Percentiles rank a stretch among this genome's conserved stretches.
phyloP scores from a whole-genome alignment of 129 eudicot species.

The Rutidosis leptorrhynchoides region DNA sequence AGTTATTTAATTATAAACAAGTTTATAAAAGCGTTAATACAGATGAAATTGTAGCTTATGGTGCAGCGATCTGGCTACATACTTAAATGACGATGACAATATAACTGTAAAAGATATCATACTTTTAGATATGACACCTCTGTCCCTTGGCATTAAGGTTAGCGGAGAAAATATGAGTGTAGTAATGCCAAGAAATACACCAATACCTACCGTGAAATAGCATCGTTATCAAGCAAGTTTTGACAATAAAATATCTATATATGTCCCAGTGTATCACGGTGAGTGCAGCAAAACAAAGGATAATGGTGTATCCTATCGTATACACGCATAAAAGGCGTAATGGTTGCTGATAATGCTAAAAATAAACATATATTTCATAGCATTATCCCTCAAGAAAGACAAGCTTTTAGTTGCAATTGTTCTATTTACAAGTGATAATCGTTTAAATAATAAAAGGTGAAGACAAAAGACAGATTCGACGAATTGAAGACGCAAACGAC shows the following conservation, averaged over 20 bases:
- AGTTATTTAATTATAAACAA: background rate
- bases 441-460: too few species aligned
- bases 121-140: conserved; percentile 7
- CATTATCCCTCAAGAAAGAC: too few species aligned
- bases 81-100: background rate
- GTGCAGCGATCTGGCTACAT: conserved; percentile 7
- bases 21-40: background rate
- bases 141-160: background rate
- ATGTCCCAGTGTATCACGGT: background rate
- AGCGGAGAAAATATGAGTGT: background rate
- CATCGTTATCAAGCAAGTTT: background rate
- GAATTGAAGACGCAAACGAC: too few species aligned
- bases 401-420: too few species aligned
- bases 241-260: background rate
- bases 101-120: conserved; percentile 1
- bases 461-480: too few species aligned
- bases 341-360: too few species aligned
- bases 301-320: too few species aligned
- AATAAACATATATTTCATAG: too few species aligned
- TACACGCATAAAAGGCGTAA: too few species aligned
- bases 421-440: too few species aligned
- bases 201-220: background rate
- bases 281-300: conserved; percentile 2
- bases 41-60: conserved; percentile 13
- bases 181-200: conserved; percentile 2